Base-by-base conservation (phyloP, 371 early-diverging fungal genomes). In the Synchytrium microbalum region DNA sequence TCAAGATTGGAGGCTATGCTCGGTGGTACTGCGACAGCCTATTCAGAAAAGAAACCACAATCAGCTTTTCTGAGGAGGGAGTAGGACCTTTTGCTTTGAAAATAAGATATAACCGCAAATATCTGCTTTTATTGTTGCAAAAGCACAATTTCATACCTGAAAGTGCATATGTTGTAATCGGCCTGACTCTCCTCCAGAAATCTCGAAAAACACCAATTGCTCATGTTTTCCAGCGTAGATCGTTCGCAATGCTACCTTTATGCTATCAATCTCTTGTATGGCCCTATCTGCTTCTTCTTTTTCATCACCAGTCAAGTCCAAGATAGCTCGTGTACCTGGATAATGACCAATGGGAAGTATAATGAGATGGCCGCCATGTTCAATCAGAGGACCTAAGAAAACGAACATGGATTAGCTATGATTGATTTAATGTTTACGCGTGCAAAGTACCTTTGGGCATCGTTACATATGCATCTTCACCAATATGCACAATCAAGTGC, bases 361-460 rank as follows among this genome's bases (percentile, higher is more conserved):
- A 1, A 93, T 65, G 0, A 85, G 63, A 70, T 93, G 91, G 0
- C 91, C 90, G 26, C 73, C 73, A 70, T 70, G 67, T 54, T 68
- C 71, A 1, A 80, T 68, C 3, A 89, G 69, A 13, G 82, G n/a
- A n/a, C n/a, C n/a, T n/a, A n/a, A n/a, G n/a, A n/a, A n/a, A n/a
- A n/a, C n/a, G n/a, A n/a, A n/a, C n/a, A n/a, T n/a, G n/a, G n/a
- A n/a, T n/a, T n/a, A n/a, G n/a, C n/a, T n/a, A n/a, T n/a, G n/a
- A n/a, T n/a, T n/a, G n/a, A n/a, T n/a, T n/a, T n/a, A n/a, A n/a
- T n/a, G n/a, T n/a, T n/a, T n/a, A n/a, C n/a, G n/a, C n/a, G n/a
- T n/a, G n/a, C n/a, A n/a, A n/a, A n/a, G n/a, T 81, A 13, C 93
- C 93, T 71, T 91, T 91, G 14, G 92, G 86, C 51, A 88, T 67